Evolutionary conservation across 164 flowering plant species (phyloP).

Genomic region (Chimonanthus salicifolius): DNA sequence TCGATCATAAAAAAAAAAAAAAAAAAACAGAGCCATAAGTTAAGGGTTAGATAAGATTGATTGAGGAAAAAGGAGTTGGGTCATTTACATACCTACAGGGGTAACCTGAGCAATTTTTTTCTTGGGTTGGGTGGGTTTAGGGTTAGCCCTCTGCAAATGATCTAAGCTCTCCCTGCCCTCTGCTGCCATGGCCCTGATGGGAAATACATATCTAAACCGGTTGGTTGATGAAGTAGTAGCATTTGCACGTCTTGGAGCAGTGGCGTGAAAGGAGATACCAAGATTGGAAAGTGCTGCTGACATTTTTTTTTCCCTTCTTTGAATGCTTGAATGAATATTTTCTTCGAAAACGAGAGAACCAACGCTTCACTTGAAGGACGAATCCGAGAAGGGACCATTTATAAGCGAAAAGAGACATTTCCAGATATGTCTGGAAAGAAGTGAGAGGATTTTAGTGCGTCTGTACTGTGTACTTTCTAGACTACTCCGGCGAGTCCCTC

Average conservation of each 20-base stretch:
- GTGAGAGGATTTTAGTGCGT: not conserved
- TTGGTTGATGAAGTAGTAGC: not conserved
- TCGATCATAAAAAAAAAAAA: too few species aligned
- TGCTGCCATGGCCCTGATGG: conserved; percentile 33
- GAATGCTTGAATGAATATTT: not conserved
- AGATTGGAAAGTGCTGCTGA: conserved; percentile 25
- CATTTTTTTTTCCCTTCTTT: conserved; percentile 14
- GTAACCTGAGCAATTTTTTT: conserved; percentile 24
- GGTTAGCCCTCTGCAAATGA: conserved; percentile 41
- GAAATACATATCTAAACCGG: not conserved
- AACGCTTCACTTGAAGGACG: too few species aligned
- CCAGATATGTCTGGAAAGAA: not conserved
- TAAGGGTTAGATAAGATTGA: not conserved
- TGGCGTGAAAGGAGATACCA: conserved; percentile 23
- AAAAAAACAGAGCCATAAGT: not conserved
- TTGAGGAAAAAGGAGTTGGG: not conserved
- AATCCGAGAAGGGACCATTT: not conserved
- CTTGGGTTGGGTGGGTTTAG: conserved; percentile 11
- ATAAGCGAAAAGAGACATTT: not conserved
- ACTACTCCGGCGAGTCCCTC: not conserved
- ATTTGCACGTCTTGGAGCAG: conserved; percentile 10
- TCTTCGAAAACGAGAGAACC: not conserved
- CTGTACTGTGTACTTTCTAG: not conserved
- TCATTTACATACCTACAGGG: conserved; percentile 30
- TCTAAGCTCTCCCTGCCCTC: conserved; percentile 47